These are phyloP conservation scores for Pleurostoma richardsiae DNA, from an alignment of 2,329 filamentous ascomycete species.

Conservation along the genomic window DNA sequence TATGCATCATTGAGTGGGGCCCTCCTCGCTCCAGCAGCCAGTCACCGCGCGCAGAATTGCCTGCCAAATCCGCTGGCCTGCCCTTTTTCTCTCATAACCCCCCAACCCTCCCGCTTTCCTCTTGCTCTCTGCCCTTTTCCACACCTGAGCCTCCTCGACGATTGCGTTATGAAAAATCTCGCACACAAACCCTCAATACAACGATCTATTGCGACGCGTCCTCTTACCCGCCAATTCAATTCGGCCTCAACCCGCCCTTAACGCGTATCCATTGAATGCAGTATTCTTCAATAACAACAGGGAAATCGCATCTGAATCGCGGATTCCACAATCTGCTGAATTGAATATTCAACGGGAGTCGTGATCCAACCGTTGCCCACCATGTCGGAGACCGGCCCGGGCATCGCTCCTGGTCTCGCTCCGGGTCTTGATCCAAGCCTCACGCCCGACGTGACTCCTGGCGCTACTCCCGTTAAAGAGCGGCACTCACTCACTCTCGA, in stretches of 20 bases:
- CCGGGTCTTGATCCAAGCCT: too few relatives aligned
- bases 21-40: too few relatives aligned
- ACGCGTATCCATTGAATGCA: conserved; percentile 3
- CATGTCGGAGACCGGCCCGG: not conserved
- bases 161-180: too few relatives aligned
- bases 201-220: not conserved
- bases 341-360: not conserved
- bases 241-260: not conserved
- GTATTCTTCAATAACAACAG: not conserved
- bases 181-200: not conserved
- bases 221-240: not conserved
- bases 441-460: not conserved
- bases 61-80: too few relatives aligned
- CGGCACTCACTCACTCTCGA: conserved; percentile 58
- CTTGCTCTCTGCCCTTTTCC: too few relatives aligned
- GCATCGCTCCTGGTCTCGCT: not conserved
- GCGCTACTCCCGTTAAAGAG: conserved; percentile 30
- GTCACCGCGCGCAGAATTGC: too few relatives aligned
- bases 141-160: too few relatives aligned
- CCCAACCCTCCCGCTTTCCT: too few relatives aligned
- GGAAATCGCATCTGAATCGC: not conserved
- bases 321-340: not conserved
- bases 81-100: too few relatives aligned
- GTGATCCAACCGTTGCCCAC: not conserved
- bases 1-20: too few relatives aligned